phyloP scores from a whole-genome alignment of 805 yeast genomes.

The Candida ponderosae region DNA sequence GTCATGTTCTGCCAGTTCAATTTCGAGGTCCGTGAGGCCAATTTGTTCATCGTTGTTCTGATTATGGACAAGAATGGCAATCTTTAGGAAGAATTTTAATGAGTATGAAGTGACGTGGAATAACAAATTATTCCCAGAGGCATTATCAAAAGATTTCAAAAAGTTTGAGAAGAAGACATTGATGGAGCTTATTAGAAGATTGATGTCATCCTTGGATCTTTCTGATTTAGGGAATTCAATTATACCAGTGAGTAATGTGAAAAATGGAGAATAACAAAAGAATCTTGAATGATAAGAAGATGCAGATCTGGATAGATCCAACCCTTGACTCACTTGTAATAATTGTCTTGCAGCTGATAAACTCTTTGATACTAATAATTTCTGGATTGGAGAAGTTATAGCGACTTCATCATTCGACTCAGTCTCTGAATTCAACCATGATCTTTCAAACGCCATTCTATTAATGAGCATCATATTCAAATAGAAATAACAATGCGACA shows the following conservation, averaged over 20 bases:
- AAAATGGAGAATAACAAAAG: conserved; percentile 17
- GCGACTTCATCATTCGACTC: not conserved
- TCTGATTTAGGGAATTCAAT: conserved; percentile 14
- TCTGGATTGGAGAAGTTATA: conserved; percentile 8
- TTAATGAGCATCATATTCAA: conserved; percentile 4
- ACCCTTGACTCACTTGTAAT: conserved; percentile 3
- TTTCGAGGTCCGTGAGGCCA: conserved; percentile 4
- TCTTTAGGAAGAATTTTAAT: conserved; percentile 13
- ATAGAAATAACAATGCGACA: conserved; percentile 5
- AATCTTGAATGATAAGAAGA: conserved; percentile 9
- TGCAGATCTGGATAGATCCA: conserved; percentile 4
- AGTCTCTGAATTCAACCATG: conserved; percentile 1
- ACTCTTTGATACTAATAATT: conserved; percentile 10
- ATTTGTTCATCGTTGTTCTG: conserved; percentile 1
- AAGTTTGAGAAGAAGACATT: conserved; percentile 5
- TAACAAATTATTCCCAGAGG: conserved; percentile 4
- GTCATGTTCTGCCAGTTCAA: conserved; percentile 4
- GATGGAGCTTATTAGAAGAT: conserved; percentile 5
- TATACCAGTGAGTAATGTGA: conserved; percentile 15
- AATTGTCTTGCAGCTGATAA: conserved; percentile 14
- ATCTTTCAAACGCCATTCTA: conserved; percentile 4
- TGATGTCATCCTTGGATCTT: conserved; percentile 8
- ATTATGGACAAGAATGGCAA: conserved; percentile 15
- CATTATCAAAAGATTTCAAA: not conserved
- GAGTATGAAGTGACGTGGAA: conserved; percentile 6